These are phyloP conservation scores for Apiospora saccharicola DNA, from an alignment of 2,329 filamentous ascomycete genomes.

Conservation along the genomic window DNA sequence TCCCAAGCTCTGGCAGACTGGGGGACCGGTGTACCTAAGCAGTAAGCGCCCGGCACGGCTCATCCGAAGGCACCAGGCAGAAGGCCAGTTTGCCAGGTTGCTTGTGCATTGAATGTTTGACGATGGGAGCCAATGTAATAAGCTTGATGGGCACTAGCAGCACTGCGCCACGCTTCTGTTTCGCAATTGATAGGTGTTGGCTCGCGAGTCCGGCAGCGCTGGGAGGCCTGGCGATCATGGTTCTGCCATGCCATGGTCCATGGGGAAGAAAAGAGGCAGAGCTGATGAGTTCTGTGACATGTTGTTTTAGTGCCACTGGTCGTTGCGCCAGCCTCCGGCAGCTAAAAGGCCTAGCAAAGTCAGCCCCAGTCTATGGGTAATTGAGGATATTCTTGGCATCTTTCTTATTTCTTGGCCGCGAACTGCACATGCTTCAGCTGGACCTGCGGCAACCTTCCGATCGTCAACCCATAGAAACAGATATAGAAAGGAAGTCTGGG, in stretches of 20 bases:
- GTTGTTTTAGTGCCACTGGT: not conserved
- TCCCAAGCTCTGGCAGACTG: not conserved
- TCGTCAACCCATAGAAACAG: conserved; percentile 1
- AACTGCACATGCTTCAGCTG: conserved; percentile 10
- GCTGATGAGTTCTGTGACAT: not conserved
- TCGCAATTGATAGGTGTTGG: conserved; percentile 6
- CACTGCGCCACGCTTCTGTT: conserved; percentile 1
- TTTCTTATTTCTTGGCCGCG: not conserved
- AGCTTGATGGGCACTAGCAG: not conserved
- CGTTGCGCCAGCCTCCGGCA: not conserved
- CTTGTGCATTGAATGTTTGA: conserved; percentile 1
- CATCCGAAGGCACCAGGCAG: not conserved
- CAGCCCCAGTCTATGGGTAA: not conserved
- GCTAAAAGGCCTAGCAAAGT: not conserved
- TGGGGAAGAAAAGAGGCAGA: not conserved
- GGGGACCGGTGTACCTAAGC: not conserved
- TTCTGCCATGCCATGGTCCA: too few relatives aligned
- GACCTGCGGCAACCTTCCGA: not conserved
- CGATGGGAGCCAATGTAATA: not conserved
- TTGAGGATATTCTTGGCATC: conserved; percentile 9
- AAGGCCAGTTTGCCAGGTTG: not conserved
- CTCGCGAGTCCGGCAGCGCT: not conserved
- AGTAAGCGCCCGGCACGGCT: not conserved
- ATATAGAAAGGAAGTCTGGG: conserved; percentile 17
- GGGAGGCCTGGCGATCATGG: not conserved